Base-by-base conservation (phyloP, 2,329 filamentous ascomycete genomes). In the Sphaerulina musiva region DNA sequence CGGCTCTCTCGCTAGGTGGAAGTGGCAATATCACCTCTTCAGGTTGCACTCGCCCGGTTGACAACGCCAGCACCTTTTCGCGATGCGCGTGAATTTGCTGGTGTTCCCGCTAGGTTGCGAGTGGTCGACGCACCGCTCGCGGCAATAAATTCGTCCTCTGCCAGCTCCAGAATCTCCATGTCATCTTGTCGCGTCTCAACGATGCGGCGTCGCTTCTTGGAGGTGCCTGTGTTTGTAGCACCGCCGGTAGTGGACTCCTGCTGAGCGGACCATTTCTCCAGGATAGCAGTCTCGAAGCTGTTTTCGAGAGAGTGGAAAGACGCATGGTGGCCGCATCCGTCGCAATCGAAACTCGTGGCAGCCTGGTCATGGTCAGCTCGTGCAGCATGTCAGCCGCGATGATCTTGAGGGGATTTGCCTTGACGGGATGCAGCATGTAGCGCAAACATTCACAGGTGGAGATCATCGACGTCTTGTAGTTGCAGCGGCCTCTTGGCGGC, bases 351-450 rank as follows among this genome's bases (percentile, higher is more conserved):
- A 6, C 72, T 76, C 0, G 76, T 76, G 8, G 76, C 67, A 9
- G 73, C 72, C 74, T 71, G 48, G 6, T 29, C 17, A 29, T 45
- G n/a, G 43, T 29, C 43, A 29, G 43, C 23, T 43, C 11, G 10
- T n/a, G 4, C 34, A 40, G 43, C 39, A 17, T 34, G n/a, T 31
- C 6, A 20, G 26, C 26, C 26, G 26, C 26, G 26, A 38, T n/a
- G 0, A 17, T 23, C 20, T 6, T 43, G n/a, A 4, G 12, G 20
- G n/a, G 14, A 32, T 61, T 46, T 63, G 74, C 78, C 68, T 81
- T 80, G 42, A 80, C 69, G 0, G 78, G 78, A 65, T 80, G 78
- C 6, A 79, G 66, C 78, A 81, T 81, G 69, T 80, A 81, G 14
- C 78, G 72, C 41, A 78, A 66, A 62, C 78, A 81, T 4, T 78